Evolutionary conservation across 192 early-diverging fungal genomes (phyloP).

Genomic region (Chytriomyces sp.): DNA sequence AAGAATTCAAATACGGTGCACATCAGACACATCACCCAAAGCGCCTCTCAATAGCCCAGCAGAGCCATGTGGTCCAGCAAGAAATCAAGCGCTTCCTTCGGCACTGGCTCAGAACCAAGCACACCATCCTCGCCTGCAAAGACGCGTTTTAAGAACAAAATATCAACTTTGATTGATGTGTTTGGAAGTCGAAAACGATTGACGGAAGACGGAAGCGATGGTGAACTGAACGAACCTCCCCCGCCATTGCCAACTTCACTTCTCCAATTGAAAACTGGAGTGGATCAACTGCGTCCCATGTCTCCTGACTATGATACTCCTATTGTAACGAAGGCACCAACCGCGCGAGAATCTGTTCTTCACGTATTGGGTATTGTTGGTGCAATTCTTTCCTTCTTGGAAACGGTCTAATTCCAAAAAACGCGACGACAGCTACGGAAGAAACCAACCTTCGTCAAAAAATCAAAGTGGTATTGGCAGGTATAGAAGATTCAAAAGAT

Average conservation of each 20-base stretch:
- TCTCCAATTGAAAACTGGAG: neutral
- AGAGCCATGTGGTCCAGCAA: too few relatives aligned
- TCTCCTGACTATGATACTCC: neutral
- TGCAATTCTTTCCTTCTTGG: neutral
- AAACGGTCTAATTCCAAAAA: neutral
- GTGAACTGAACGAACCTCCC: neutral
- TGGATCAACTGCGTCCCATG: neutral
- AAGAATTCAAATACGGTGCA: too few relatives aligned
- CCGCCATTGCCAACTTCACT: neutral
- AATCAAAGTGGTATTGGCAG: constrained; percentile 1
- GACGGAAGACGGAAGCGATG: neutral
- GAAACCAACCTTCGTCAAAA: neutral
- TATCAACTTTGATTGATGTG: neutral
- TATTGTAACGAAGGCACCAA: neutral
- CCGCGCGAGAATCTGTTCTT: neutral
- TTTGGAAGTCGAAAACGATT: neutral
- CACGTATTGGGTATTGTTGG: neutral
- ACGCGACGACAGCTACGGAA: neutral
- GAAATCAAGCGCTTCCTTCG: too few relatives aligned
- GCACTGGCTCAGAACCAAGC: too few relatives aligned
- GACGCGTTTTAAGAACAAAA: neutral
- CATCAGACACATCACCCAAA: too few relatives aligned
- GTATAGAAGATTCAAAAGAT: neutral
- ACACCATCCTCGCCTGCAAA: too few relatives aligned
- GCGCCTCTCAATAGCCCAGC: too few relatives aligned